These are phyloP conservation scores for Cyclospora cayetanensis DNA, from an alignment of 169 alveolate species.

Conservation along the genomic window DNA sequence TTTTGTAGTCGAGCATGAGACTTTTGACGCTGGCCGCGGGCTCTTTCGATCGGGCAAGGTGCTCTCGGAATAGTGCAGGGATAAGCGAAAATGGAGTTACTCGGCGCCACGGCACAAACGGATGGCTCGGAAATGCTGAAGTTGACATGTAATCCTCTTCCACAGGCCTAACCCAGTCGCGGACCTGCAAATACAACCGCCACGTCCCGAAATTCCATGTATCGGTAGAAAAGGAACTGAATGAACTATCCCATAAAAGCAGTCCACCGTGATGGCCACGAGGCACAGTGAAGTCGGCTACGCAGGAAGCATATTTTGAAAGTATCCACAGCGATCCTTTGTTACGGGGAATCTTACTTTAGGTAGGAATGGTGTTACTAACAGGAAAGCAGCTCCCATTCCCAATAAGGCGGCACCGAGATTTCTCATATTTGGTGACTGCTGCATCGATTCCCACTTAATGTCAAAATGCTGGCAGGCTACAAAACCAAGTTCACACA, in stretches of 20 bases:
- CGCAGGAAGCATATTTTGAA: too few relatives aligned
- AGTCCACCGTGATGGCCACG: too few relatives aligned
- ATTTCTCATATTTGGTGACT: conserved; percentile 52
- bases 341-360: background rate
- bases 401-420: conserved; percentile 37
- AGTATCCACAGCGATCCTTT: background rate
- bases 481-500: background rate
- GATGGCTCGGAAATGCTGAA: conserved; percentile 51
- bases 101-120: conserved; percentile 46
- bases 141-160: conserved; percentile 57
- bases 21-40: conserved; percentile 46
- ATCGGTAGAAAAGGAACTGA: too few relatives aligned
- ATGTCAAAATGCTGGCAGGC: conserved; percentile 19
- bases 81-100: conserved; percentile 16
- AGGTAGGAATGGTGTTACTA: conserved; percentile 23
- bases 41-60: conserved; percentile 27
- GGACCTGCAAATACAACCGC: background rate
- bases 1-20: conserved; percentile 46
- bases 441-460: conserved; percentile 43
- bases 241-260: too few relatives aligned
- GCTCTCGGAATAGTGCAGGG: conserved; percentile 45
- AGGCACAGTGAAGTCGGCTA: too few relatives aligned
- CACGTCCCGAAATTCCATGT: too few relatives aligned
- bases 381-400: conserved; percentile 6
- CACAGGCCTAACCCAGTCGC: conserved; percentile 64